A percentile compares a stretch with the other conserved stretches of the same genome.
Evolutionary conservation across 768 basidiomycete species (phyloP).

Genomic region (Gyrodon lividus): DNA sequence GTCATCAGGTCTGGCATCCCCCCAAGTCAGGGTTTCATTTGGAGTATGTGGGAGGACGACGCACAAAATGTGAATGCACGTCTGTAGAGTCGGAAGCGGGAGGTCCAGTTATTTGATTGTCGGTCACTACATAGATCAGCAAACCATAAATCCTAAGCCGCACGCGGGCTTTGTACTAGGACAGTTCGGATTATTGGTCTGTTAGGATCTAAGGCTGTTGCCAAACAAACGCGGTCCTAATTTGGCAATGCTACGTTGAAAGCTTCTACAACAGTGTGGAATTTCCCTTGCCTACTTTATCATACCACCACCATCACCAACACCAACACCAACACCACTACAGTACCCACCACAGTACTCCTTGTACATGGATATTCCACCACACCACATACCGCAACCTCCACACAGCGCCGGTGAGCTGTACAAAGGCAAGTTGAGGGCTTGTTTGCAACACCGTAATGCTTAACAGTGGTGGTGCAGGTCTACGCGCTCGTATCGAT

Average conservation of each 20-base stretch:
- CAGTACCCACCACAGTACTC: background rate
- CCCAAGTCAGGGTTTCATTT: slow-evolving; percentile 58
- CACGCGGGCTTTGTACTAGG: background rate
- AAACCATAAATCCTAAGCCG: background rate
- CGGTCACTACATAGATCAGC: too few relatives aligned
- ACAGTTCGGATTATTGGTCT: too few relatives aligned
- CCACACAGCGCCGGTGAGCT: slow-evolving; percentile 57
- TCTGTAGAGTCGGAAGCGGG: slow-evolving; percentile 7
- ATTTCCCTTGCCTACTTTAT: background rate
- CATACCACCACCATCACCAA: background rate
- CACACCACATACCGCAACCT: slow-evolving; percentile 50
- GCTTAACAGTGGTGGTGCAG: slow-evolving; percentile 35
- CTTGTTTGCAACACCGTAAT: background rate
- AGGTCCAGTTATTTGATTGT: background rate
- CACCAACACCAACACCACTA: too few relatives aligned
- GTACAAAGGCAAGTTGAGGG: slow-evolving; percentile 38
- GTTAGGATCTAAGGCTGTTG: slow-evolving; percentile 14
- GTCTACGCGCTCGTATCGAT: slow-evolving; percentile 81
- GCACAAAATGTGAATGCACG: slow-evolving; percentile 3
- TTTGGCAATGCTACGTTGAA: slow-evolving; percentile 18
- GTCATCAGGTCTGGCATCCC: slow-evolving; percentile 46
- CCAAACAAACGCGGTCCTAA: slow-evolving; percentile 9
- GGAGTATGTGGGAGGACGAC: slow-evolving; percentile 61
- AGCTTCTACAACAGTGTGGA: background rate
- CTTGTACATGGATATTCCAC: slow-evolving; percentile 15